Evolutionary conservation across 2,329 filamentous ascomycete genomes (phyloP).

Genomic region (Neopestalotiopsis clavispora): DNA sequence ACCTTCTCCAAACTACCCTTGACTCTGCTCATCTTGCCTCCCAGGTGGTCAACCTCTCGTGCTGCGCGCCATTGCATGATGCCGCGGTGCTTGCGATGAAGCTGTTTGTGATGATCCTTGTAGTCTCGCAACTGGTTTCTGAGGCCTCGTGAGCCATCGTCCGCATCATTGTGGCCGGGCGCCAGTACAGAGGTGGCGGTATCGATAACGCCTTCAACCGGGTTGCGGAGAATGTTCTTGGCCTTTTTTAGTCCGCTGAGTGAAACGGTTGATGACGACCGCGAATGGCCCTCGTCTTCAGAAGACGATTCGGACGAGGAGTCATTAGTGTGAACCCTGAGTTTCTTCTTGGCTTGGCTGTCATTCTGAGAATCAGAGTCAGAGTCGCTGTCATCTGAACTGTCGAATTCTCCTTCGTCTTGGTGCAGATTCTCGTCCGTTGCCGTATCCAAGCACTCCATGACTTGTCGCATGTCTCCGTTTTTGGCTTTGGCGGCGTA

Average conservation of each 20-base stretch:
- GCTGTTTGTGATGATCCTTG: constrained; percentile 59
- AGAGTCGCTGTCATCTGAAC: constrained; percentile 23
- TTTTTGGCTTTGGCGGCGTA: constrained; percentile 58
- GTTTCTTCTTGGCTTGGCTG: constrained; percentile 32
- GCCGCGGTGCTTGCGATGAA: constrained; percentile 70
- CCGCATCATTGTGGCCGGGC: constrained; percentile 43
- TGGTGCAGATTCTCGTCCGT: constrained; percentile 56
- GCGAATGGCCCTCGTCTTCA: constrained; percentile 37
- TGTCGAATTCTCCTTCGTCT: constrained; percentile 26
- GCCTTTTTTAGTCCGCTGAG: constrained; percentile 33
- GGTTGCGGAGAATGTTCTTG: constrained; percentile 41
- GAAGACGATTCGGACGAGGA: constrained; percentile 34
- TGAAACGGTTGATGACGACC: constrained; percentile 27
- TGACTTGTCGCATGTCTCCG: constrained; percentile 59
- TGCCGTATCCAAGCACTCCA: constrained; percentile 68
- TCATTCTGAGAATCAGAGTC: constrained; percentile 12
- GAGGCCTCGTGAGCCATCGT: constrained; percentile 50
- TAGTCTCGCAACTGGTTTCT: constrained; percentile 63
- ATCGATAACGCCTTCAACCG: constrained; percentile 33
- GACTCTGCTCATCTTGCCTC: constrained; percentile 59
- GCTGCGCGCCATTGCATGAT: constrained; percentile 74
- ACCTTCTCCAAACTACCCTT: constrained; percentile 62
- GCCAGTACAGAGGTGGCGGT: constrained; percentile 34
- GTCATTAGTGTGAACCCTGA: constrained; percentile 38
- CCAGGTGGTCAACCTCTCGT: constrained; percentile 55